A percentile compares a stretch with the other conserved stretches of the same genome.
Evolutionary conservation across 345 rosid species (phyloP).

Genomic region (Eucalyptus albens): DNA sequence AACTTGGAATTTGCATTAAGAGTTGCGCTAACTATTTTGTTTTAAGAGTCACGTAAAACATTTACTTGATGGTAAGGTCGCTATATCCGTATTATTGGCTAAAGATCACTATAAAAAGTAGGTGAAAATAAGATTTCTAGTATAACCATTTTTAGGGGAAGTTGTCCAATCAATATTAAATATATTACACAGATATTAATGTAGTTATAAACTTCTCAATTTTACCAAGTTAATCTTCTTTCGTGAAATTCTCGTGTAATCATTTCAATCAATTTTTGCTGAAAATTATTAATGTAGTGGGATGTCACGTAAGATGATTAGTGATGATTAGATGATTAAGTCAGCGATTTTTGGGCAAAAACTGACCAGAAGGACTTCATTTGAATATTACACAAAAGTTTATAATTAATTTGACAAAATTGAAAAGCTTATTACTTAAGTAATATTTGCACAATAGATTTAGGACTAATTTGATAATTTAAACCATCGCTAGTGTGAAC

Average conservation of each 20-base stretch:
- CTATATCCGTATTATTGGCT: background rate
- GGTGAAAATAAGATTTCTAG: background rate
- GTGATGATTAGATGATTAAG: background rate
- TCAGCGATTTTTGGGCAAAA: background rate
- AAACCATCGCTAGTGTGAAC: background rate
- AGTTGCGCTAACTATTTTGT: background rate
- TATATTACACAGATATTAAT: no score
- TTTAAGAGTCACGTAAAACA: background rate
- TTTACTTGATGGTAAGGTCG: background rate
- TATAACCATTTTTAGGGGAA: background rate
- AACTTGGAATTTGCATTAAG: background rate
- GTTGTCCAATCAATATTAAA: background rate
- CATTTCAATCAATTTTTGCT: background rate
- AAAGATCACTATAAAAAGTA: background rate
- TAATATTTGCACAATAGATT: background rate
- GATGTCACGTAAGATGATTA: background rate
- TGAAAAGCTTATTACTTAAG: rapidly evolving
- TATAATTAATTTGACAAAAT: background rate
- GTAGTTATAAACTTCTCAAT: no score
- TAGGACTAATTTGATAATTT: background rate
- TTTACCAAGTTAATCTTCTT: no score
- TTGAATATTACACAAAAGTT: background rate
- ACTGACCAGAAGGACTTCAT: background rate
- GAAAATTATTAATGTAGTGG: background rate
- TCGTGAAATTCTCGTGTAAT: background rate